phyloP scores from a whole-genome alignment of 768 basidiomycete species.

The Lentinus tigrinus region DNA sequence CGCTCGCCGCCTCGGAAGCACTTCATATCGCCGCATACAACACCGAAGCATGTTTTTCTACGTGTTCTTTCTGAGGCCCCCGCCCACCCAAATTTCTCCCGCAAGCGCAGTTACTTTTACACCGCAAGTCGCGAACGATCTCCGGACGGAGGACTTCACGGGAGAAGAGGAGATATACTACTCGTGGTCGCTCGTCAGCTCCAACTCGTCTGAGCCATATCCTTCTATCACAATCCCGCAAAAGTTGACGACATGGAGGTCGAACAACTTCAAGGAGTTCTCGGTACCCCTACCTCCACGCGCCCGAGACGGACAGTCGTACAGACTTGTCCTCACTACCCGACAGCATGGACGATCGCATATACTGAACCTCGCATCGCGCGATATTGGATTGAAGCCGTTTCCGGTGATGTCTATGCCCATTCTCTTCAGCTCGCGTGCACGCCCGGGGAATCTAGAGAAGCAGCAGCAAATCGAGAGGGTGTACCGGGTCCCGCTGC shows the following conservation, averaged over 20 bases:
- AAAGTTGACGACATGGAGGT: constrained; percentile 77
- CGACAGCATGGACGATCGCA: constrained; percentile 27
- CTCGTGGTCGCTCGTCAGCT: constrained; percentile 46
- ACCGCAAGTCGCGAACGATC: constrained; percentile 87
- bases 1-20: background rate
- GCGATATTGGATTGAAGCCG: constrained; percentile 42
- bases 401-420: constrained; percentile 74
- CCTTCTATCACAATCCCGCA: constrained; percentile 38
- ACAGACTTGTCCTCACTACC: constrained; percentile 63
- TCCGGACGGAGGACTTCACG: constrained; percentile 72
- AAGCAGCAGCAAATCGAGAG: constrained; percentile 75
- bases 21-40: background rate
- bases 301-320: constrained; percentile 52
- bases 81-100: constrained; percentile 53
- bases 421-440: constrained; percentile 42
- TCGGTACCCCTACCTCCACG: constrained; percentile 60
- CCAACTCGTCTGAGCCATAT: constrained; percentile 4
- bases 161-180: constrained; percentile 65
- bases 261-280: constrained; percentile 70
- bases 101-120: constrained; percentile 55
- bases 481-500: constrained; percentile 37
- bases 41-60: constrained; percentile 72
- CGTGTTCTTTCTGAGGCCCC: constrained; percentile 86
- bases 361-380: constrained; percentile 43
- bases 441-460: constrained; percentile 6